These are phyloP conservation scores for Passalora sequoiae DNA, from an alignment of 2,329 filamentous ascomycete genomes.

Conservation along the genomic window DNA sequence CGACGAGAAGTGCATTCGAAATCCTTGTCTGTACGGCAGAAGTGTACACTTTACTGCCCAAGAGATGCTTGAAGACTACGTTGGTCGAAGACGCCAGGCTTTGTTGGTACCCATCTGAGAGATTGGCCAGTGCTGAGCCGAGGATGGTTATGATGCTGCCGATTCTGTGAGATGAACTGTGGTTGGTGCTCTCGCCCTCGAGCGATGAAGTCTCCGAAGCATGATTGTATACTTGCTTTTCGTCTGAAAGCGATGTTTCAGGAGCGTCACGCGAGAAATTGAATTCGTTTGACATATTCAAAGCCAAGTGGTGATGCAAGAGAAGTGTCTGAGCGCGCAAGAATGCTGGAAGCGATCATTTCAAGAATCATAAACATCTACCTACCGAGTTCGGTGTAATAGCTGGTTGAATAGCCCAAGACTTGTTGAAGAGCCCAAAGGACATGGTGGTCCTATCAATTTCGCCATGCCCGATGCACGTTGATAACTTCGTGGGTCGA, in stretches of 20 bases:
- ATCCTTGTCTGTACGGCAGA: conserved; percentile 31
- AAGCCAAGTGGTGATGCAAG: neutral
- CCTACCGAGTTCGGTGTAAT: too few species aligned
- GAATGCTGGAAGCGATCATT: neutral
- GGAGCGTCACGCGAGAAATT: too few species aligned
- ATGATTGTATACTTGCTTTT: conserved; percentile 10
- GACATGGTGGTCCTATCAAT: neutral
- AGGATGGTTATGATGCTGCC: conserved; percentile 27
- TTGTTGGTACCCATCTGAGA: conserved; percentile 35
- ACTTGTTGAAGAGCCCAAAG: neutral
- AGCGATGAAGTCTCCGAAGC: conserved; percentile 3
- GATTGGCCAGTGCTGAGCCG: conserved; percentile 29
- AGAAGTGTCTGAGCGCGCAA: neutral
- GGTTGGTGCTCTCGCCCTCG: neutral
- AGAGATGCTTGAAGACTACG: conserved; percentile 32
- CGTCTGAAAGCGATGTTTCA: neutral
- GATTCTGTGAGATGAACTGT: conserved; percentile 13
- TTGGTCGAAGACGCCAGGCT: conserved; percentile 33
- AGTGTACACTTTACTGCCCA: conserved; percentile 29
- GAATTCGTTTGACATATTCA: neutral
- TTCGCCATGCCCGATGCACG: neutral
- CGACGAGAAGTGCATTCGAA: conserved; percentile 33
- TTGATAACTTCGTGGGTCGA: conserved; percentile 1
- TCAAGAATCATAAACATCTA: neutral
- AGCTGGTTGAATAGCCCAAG: too few species aligned